Base-by-base conservation (phyloP, 1,284 basidiomycete genomes). In the Puccinia hordei region DNA sequence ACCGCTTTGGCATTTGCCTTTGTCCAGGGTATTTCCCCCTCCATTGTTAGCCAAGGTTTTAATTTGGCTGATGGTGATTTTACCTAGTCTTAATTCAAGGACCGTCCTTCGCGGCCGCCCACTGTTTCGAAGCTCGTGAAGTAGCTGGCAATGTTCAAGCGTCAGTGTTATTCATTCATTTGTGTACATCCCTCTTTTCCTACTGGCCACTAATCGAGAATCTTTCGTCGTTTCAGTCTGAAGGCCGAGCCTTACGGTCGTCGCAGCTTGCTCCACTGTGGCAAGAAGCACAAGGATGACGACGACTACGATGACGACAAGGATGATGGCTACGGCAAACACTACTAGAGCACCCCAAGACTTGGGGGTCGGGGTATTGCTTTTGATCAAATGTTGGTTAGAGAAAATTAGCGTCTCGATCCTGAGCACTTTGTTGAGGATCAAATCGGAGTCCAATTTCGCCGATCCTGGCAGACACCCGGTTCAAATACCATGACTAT, bases 61-160 rank as follows among this genome's bases (percentile, higher is more conserved):
- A 35, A 46, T 1, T 30, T 30, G n/a, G 27, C 24, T 46, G 19
- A 49, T 44, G 22, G 13, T 24, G 17, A 27, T 53, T n/a, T 22
- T 22, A 24, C 30, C 1, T 46, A 69, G 44, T 51, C 44, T 69
- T 69, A 19, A 51, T 69, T 33, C 46, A 33, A 69, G 66, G 44
- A n/a, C 49, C 66, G n/a, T 49, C 38, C 22, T 46, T 53, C 66
- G 49, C 66, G 44, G 49, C 41, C 22, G 66, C 41, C 13, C 66
- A 69, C 30, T 69, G 66, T 12, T 69, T 69, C 66, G 66, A 69
- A 53, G 66, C 66, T 27, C 66, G 66, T 19, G 49, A 69, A 9
- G 66, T 53, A 6, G 66, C 49, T 33, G 66, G 66, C n/a, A 69
- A 69, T 33, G 22, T 46, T 10, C 66, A 69, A 53, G 49, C 41